phyloP scores from a whole-genome alignment of 345 rosid species.

The Diplotaxis tenuifolia region DNA sequence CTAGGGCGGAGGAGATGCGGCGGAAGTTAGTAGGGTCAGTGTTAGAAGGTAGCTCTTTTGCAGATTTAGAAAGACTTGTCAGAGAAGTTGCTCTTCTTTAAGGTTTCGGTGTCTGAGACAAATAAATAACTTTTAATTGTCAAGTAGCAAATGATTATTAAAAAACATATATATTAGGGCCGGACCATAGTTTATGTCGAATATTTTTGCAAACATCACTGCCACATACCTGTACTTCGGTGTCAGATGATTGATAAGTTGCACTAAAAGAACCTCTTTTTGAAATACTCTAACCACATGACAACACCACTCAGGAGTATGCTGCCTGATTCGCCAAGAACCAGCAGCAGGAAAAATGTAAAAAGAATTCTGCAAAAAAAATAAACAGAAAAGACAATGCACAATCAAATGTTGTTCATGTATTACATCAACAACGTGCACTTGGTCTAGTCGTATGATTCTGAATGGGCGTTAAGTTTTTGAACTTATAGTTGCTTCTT shows the following conservation, averaged over 20 bases:
- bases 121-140: neutral
- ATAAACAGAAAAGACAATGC: too few relatives aligned
- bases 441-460: too few relatives aligned
- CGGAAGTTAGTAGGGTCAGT: neutral
- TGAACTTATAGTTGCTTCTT: too few relatives aligned
- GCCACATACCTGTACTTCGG: neutral
- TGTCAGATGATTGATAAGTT: neutral
- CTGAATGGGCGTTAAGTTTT: too few relatives aligned
- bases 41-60: conserved; percentile 11
- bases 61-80: conserved; percentile 11
- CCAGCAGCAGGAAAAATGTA: neutral
- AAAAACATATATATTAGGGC: neutral
- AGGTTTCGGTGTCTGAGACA: neutral
- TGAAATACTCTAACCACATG: neutral
- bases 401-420: too few relatives aligned
- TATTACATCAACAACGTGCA: too few relatives aligned
- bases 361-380: too few relatives aligned
- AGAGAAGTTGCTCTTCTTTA: conserved; percentile 9
- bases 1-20: conserved; percentile 1
- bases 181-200: neutral
- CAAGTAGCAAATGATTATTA: neutral
- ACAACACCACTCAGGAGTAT: neutral
- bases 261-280: neutral
- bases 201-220: neutral
- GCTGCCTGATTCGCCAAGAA: neutral